phyloP scores from a whole-genome alignment of 2,329 filamentous ascomycete species.

The Bretziella fagacearum region DNA sequence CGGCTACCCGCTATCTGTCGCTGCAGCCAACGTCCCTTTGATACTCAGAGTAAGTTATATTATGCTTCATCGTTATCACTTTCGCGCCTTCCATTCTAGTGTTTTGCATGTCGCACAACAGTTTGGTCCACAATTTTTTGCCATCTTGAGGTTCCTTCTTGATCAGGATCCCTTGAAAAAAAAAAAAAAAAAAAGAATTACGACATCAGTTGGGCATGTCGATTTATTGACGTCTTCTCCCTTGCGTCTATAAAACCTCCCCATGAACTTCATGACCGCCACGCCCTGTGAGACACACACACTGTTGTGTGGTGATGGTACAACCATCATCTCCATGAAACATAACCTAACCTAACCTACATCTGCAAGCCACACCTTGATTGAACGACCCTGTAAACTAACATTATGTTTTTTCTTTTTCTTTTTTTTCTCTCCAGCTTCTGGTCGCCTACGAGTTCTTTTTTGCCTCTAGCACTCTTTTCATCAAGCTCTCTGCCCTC shows the following conservation, averaged over 20 bases:
- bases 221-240: neutral
- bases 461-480: conserved; percentile 20
- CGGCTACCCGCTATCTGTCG: conserved; percentile 18
- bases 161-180: neutral
- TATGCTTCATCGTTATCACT: neutral
- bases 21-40: conserved; percentile 17
- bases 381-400: no score
- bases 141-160: neutral
- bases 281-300: no score
- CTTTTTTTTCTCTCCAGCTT: conserved; percentile 15
- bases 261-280: no score
- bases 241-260: no score
- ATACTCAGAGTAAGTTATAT: conserved; percentile 16
- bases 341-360: neutral
- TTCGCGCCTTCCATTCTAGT: neutral
- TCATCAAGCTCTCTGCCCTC: conserved; percentile 26
- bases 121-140: neutral
- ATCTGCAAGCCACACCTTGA: no score
- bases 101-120: neutral
- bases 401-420: neutral
- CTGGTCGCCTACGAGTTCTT: conserved; percentile 25
- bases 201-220: neutral
- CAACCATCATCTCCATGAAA: neutral
- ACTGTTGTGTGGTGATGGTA: no score
- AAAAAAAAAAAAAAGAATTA: no score